phyloP scores from a whole-genome alignment of 2,329 filamentous ascomycete genomes.

The Alternaria sp. region DNA sequence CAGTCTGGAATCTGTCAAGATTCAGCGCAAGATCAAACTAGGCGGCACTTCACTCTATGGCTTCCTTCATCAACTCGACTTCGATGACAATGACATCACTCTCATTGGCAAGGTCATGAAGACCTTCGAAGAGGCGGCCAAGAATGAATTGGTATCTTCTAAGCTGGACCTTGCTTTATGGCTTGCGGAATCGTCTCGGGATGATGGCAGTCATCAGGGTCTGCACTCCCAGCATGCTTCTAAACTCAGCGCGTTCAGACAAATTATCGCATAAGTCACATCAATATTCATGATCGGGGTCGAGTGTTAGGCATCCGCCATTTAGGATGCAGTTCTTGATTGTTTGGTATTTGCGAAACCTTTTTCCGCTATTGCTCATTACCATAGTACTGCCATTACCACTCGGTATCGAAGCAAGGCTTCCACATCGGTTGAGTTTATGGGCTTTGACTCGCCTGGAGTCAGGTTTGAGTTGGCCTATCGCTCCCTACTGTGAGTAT shows the following conservation, averaged over 20 bases:
- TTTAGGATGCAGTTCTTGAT: not conserved
- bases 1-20: not conserved
- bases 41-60: not conserved
- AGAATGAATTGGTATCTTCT: not conserved
- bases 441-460: slow-evolving; percentile 2
- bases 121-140: not conserved
- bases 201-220: not conserved
- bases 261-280: not conserved
- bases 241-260: not conserved
- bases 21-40: slow-evolving; percentile 1
- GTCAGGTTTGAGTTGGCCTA: not conserved
- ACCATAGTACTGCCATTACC: not conserved
- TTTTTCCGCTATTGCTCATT: not conserved
- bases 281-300: not conserved
- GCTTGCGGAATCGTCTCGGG: not conserved
- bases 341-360: not conserved
- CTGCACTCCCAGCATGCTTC: not conserved
- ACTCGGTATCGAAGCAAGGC: not conserved
- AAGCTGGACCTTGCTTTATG: not conserved
- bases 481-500: not conserved
- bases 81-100: not conserved
- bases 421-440: not conserved
- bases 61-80: not conserved
- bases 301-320: not conserved
- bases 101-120: not conserved